Evolutionary conservation across 805 yeast species (phyloP).

Genomic region (Blastobotrys terrestris): DNA sequence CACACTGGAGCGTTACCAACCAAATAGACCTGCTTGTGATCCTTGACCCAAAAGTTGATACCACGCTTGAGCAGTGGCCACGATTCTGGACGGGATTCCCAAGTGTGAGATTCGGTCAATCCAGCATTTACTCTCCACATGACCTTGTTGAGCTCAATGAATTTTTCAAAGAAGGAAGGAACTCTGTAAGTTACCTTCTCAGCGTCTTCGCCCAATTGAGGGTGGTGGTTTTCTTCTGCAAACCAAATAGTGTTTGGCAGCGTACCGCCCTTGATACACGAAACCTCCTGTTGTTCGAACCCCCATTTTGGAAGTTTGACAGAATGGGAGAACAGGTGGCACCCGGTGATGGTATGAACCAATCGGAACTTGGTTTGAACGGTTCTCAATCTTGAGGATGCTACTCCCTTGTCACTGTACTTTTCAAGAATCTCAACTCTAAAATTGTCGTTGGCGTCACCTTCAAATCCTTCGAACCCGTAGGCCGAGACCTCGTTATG

Average conservation of each 20-base stretch:
- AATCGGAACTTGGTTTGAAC: slow-evolving; percentile 67
- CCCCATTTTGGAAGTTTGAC: slow-evolving; percentile 81
- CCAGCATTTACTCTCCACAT: slow-evolving; percentile 48
- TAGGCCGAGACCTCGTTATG: slow-evolving; percentile 74
- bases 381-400: slow-evolving; percentile 41
- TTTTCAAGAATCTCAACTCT: slow-evolving; percentile 46
- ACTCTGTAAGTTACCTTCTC: slow-evolving; percentile 30
- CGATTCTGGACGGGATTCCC: slow-evolving; percentile 48
- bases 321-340: slow-evolving; percentile 69
- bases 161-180: slow-evolving; percentile 43
- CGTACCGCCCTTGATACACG: slow-evolving; percentile 74
- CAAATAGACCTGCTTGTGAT: slow-evolving; percentile 44
- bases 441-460: slow-evolving; percentile 68
- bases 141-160: slow-evolving; percentile 49
- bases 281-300: slow-evolving; percentile 75
- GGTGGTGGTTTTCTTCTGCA: slow-evolving; percentile 61
- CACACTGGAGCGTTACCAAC: slow-evolving; percentile 61
- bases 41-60: slow-evolving; percentile 48
- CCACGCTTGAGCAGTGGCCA: slow-evolving; percentile 64
- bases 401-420: slow-evolving; percentile 32
- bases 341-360: slow-evolving; percentile 57
- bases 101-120: slow-evolving; percentile 43
- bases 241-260: slow-evolving; percentile 65
- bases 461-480: slow-evolving; percentile 56
- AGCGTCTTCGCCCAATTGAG: slow-evolving; percentile 35